phyloP scores from a whole-genome alignment of 2,329 filamentous ascomycete genomes.

The Cladorrhinum sp. region DNA sequence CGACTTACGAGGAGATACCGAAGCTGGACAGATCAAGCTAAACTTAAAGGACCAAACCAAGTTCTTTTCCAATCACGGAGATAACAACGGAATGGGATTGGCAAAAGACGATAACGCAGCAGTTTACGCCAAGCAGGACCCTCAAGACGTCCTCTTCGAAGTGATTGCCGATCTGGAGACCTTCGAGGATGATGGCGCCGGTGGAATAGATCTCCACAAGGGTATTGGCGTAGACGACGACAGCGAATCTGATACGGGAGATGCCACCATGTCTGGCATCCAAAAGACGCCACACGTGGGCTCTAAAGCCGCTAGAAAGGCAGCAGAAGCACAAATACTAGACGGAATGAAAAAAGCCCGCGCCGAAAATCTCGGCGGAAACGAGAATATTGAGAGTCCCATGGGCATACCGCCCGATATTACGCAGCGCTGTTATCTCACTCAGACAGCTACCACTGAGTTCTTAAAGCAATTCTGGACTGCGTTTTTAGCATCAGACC shows the following conservation, averaged over 20 bases:
- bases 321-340: conserved; percentile 65
- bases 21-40: conserved; percentile 75
- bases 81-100: conserved; percentile 27
- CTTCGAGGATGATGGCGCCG: conserved; percentile 46
- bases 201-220: conserved; percentile 58
- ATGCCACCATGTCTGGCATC: neutral
- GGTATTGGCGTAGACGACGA: conserved; percentile 69
- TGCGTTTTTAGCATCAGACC: conserved; percentile 59
- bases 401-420: conserved; percentile 58
- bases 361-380: conserved; percentile 43
- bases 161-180: conserved; percentile 61
- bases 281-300: conserved; percentile 58
- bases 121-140: conserved; percentile 67
- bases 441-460: conserved; percentile 89
- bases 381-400: conserved; percentile 46
- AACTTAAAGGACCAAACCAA: conserved; percentile 84
- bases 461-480: conserved; percentile 98
- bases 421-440: conserved; percentile 59
- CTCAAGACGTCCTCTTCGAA: conserved; percentile 62
- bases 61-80: conserved; percentile 65
- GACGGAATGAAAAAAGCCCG: conserved; percentile 61
- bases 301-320: conserved; percentile 62
- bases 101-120: conserved; percentile 36
- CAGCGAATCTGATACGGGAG: conserved; percentile 62
- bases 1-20: conserved; percentile 72